A percentile compares a stretch with the other conserved stretches of the same genome.
phyloP scores from a whole-genome alignment of 345 rosid species.

The Ceriops zippeliana region DNA sequence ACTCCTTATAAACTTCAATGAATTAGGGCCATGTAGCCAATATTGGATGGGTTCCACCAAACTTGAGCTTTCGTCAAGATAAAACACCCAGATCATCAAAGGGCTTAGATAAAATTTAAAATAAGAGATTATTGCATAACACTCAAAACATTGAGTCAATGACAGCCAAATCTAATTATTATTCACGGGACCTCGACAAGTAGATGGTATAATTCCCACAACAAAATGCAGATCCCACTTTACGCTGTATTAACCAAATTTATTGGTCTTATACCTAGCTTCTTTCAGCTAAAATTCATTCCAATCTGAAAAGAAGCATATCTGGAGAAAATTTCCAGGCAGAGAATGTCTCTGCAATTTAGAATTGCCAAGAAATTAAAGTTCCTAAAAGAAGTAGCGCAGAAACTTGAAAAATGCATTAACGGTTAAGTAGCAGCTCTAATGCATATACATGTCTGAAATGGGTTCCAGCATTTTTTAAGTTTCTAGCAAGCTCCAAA shows the following conservation, averaged over 20 bases:
- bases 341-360: not conserved
- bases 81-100: not conserved
- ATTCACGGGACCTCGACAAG: not conserved
- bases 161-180: constrained; percentile 1
- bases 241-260: too few relatives aligned
- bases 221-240: not conserved
- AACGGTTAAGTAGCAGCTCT: not conserved
- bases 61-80: constrained; percentile 2
- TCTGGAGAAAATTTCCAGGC: not conserved
- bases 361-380: not conserved
- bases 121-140: not conserved
- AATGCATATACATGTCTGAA: not conserved
- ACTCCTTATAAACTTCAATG: not conserved
- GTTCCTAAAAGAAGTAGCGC: not conserved
- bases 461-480: constrained; percentile 17
- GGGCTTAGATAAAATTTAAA: not conserved
- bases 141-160: not conserved
- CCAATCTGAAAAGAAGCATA: too few relatives aligned
- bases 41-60: constrained; percentile 3
- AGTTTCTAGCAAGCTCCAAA: not conserved
- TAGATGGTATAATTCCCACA: not conserved
- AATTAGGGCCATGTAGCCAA: not conserved
- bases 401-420: not conserved
- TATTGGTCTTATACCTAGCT: too few relatives aligned
- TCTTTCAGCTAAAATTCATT: too few relatives aligned